A percentile compares a stretch with the other conserved stretches of the same genome.
phyloP scores from a whole-genome alignment of 2,329 filamentous ascomycete species.

The Epichloe gansuensis region DNA sequence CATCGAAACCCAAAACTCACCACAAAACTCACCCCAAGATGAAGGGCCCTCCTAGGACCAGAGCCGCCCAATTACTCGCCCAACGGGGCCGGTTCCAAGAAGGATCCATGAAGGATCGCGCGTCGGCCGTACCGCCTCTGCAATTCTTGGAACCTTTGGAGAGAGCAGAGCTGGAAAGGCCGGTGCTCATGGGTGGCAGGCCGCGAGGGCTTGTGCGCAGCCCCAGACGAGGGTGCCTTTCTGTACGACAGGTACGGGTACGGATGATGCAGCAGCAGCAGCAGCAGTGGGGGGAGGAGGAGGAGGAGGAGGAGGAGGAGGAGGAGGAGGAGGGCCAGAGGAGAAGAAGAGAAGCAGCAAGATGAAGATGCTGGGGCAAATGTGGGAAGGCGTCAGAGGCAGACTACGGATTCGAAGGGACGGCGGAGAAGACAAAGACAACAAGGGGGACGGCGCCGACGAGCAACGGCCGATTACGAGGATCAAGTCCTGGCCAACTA shows the following conservation, averaged over 20 bases:
- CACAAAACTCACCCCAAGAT: conserved; percentile 8
- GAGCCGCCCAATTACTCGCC: conserved; percentile 18
- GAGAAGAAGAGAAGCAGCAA: background rate
- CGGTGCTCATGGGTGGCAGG: conserved; percentile 1
- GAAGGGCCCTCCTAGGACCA: conserved; percentile 15
- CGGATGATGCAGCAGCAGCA: conserved; percentile 4
- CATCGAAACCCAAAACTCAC: background rate
- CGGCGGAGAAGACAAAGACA: conserved; percentile 16
- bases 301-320: background rate
- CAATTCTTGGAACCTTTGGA: conserved; percentile 44
- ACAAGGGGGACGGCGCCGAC: conserved; percentile 3
- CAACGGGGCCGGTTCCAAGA: conserved; percentile 51
- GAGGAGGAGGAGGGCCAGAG: background rate
- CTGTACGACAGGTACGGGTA: background rate
- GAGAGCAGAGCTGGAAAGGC: conserved; percentile 19
- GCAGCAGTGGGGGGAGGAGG: background rate
- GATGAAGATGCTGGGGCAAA: conserved; percentile 23
- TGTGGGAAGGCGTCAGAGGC: conserved; percentile 27
- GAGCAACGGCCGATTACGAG: conserved; percentile 19
- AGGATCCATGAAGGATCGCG: conserved; percentile 76
- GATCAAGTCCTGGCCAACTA: conserved; percentile 47
- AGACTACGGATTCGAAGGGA: conserved; percentile 19
- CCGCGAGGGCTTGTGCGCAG: background rate
- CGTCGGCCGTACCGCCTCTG: conserved; percentile 57
- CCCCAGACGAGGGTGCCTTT: background rate